Percentiles rank a stretch among this genome's conserved stretches.
Evolutionary conservation across 106 monocot genomes (phyloP).

Genomic region (Acorus gramineus): DNA sequence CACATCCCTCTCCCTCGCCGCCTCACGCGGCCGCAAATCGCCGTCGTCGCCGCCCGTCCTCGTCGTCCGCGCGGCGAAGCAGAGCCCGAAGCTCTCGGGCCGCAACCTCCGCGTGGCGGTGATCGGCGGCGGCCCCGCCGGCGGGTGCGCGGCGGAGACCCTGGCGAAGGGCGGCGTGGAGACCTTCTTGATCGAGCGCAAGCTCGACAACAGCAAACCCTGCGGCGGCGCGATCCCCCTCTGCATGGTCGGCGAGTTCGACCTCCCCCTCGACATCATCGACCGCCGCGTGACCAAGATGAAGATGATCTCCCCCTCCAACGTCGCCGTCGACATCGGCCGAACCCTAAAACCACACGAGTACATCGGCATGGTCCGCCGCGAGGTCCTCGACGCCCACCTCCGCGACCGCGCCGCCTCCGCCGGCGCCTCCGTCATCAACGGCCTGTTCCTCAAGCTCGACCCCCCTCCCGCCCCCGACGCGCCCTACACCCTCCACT

Average conservation of each 20-base stretch:
- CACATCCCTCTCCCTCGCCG: too few species aligned
- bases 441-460: constrained; percentile 49
- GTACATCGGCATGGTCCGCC: neutral
- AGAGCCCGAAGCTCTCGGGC: too few species aligned
- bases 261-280: neutral
- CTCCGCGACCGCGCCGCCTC: constrained; percentile 34
- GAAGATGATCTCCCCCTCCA: neutral
- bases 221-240: neutral
- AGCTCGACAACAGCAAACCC: neutral
- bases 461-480: constrained; percentile 24
- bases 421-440: constrained; percentile 59
- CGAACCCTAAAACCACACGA: neutral
- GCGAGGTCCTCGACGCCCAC: too few species aligned
- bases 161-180: neutral
- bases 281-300: neutral
- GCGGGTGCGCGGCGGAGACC: too few species aligned
- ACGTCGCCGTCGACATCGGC: neutral
- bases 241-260: neutral
- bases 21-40: too few species aligned
- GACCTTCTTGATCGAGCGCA: neutral
- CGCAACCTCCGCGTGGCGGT: too few species aligned
- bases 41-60: too few species aligned
- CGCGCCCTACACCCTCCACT: constrained; percentile 40
- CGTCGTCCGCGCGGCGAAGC: too few species aligned
- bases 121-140: too few species aligned